Conservation (phyloP, 73 alveolate genomes). For the Paramecium primaurelia region DNA sequence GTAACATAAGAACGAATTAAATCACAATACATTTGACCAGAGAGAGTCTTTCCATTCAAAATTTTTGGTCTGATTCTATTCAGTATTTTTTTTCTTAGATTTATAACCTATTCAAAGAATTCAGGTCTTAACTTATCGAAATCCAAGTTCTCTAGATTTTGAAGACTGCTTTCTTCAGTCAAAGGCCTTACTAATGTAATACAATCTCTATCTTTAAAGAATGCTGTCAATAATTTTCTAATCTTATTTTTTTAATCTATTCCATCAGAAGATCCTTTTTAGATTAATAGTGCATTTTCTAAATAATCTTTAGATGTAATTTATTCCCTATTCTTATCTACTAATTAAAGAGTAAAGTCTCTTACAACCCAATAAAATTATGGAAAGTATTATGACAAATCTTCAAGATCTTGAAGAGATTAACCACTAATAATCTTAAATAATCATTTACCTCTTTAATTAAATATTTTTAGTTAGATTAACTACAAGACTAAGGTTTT, state of each 20-base stretch:
- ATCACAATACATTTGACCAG: constrained; percentile 84
- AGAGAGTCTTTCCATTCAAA: constrained; percentile 82
- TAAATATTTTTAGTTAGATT: constrained; percentile 88
- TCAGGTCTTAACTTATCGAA: constrained; percentile 90
- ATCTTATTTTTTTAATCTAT: constrained; percentile 91
- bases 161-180: constrained; percentile 87
- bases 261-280: constrained; percentile 80
- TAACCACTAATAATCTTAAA: constrained; percentile 47
- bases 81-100: constrained; percentile 83
- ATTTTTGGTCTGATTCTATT: constrained; percentile 86
- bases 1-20: constrained; percentile 70
- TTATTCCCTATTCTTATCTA: constrained; percentile 90
- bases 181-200: constrained; percentile 94
- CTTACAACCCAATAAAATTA: constrained; percentile 96
- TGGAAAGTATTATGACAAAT: constrained; percentile 91
- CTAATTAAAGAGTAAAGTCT: constrained; percentile 93
- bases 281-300: constrained; percentile 81
- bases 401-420: constrained; percentile 87
- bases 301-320: constrained; percentile 94
- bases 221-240: constrained; percentile 89
- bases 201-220: constrained; percentile 97
- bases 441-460: constrained; percentile 49
- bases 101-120: constrained; percentile 87
- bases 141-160: constrained; percentile 79
- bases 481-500: constrained; percentile 79